phyloP scores from a whole-genome alignment of 163 green algal genomes.

The Volvox carteri region DNA sequence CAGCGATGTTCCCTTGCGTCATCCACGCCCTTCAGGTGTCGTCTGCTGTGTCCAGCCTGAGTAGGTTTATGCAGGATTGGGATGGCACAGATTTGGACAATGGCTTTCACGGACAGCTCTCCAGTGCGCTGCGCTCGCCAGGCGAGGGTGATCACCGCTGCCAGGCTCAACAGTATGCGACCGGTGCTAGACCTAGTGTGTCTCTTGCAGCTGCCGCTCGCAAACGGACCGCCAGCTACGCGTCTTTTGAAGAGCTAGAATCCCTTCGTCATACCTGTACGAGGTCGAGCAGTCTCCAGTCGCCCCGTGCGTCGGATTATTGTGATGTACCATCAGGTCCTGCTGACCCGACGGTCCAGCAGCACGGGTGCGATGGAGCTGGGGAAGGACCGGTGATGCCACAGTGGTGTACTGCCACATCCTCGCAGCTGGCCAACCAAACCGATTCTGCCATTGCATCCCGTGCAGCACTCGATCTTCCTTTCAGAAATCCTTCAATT shows the following conservation, averaged over 20 bases:
- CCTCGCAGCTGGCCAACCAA: neutral
- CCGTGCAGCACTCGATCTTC: neutral
- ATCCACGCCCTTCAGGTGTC: neutral
- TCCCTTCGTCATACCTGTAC: neutral
- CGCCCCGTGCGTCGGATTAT: neutral
- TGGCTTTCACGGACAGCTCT: too few relatives aligned
- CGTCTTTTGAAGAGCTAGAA: neutral
- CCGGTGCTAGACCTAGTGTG: neutral
- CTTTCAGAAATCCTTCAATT: neutral
- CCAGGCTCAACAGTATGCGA: too few relatives aligned
- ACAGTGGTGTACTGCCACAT: neutral
- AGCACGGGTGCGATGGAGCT: neutral
- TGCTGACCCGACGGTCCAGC: neutral
- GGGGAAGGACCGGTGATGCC: neutral
- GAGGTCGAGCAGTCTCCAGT: neutral
- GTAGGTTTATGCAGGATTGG: neutral
- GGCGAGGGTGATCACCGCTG: too few relatives aligned
- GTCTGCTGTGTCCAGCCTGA: neutral
- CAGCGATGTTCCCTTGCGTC: too few relatives aligned
- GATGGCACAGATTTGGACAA: too few relatives aligned
- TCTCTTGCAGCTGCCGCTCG: neutral
- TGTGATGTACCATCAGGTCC: neutral
- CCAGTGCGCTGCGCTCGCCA: too few relatives aligned
- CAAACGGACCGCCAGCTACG: conserved; percentile 16
- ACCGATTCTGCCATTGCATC: neutral